These are phyloP conservation scores for Eutypella sp. DNA, from an alignment of 2,329 filamentous ascomycete species.

Conservation along the genomic window DNA sequence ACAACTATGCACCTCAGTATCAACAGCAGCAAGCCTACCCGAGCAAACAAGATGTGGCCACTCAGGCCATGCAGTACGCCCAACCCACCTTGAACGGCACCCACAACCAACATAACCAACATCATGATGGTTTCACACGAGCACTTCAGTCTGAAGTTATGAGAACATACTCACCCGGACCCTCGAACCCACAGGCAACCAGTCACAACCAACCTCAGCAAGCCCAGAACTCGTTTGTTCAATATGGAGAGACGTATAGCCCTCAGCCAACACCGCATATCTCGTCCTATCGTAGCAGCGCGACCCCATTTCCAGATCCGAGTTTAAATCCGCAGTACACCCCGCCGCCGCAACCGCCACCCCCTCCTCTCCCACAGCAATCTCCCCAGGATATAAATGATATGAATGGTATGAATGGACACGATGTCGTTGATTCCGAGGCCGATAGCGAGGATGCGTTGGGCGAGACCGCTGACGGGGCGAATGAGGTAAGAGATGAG, in stretches of 20 bases:
- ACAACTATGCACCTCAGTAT: slow-evolving; percentile 7
- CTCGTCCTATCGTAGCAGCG: slow-evolving; percentile 19
- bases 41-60: slow-evolving; percentile 21
- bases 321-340: slow-evolving; percentile 25
- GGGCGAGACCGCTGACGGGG: slow-evolving; percentile 27
- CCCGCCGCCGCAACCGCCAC: slow-evolving; percentile 20
- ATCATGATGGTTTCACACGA: slow-evolving; percentile 15
- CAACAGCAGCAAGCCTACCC: slow-evolving; percentile 19
- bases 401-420: slow-evolving; percentile 18
- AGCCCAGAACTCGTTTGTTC: slow-evolving; percentile 16
- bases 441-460: slow-evolving; percentile 27
- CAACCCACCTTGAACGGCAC: slow-evolving; percentile 16
- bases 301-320: slow-evolving; percentile 24
- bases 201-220: slow-evolving; percentile 14
- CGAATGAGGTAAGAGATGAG: slow-evolving; percentile 19
- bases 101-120: slow-evolving; percentile 20
- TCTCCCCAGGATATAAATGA: too few relatives aligned
- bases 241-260: slow-evolving; percentile 25
- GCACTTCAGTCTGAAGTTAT: slow-evolving; percentile 13
- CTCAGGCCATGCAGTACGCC: slow-evolving; percentile 18
- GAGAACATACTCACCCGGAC: slow-evolving; percentile 22
- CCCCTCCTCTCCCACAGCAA: slow-evolving; percentile 6
- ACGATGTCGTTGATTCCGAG: slow-evolving; percentile 18
- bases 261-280: slow-evolving; percentile 22
- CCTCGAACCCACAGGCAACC: slow-evolving; percentile 16